These are phyloP conservation scores for Huntiella omanensis DNA, from an alignment of 2,329 filamentous ascomycete species.

Conservation along the genomic window DNA sequence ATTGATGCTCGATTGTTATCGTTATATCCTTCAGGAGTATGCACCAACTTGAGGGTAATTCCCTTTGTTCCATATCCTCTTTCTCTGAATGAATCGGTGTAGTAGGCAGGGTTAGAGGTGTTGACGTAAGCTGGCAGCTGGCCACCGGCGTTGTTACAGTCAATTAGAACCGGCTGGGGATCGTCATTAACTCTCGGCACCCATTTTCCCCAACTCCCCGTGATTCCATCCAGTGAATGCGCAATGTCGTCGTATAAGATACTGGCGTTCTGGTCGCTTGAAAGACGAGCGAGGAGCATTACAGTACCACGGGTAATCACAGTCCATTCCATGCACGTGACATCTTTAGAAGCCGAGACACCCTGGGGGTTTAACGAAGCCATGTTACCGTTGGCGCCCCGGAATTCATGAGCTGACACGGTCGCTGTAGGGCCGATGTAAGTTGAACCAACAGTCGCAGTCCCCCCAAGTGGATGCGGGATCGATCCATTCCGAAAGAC, in stretches of 20 bases:
- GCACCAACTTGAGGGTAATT: slow-evolving; percentile 9
- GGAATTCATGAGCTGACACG: neutral
- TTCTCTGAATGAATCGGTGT: slow-evolving; percentile 4
- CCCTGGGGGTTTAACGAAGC: too few relatives aligned
- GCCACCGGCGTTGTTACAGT: slow-evolving; percentile 10
- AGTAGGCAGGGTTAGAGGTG: slow-evolving; percentile 6
- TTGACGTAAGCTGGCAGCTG: slow-evolving; percentile 9
- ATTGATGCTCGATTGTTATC: neutral
- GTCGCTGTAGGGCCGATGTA: neutral
- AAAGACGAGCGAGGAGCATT: slow-evolving; percentile 8
- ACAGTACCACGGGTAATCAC: slow-evolving; percentile 10
- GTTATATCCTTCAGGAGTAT: neutral
- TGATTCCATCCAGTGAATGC: slow-evolving; percentile 9
- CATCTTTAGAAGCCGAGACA: neutral
- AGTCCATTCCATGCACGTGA: slow-evolving; percentile 10
- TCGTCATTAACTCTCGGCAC: slow-evolving; percentile 3
- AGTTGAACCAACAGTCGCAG: neutral
- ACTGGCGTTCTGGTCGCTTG: slow-evolving; percentile 5
- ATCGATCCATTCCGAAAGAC: neutral
- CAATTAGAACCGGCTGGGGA: slow-evolving; percentile 3
- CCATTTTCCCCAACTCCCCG: slow-evolving; percentile 9
- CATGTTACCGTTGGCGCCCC: too few relatives aligned
- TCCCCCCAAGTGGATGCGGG: neutral
- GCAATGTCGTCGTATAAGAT: slow-evolving; percentile 11
- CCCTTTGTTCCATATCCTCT: slow-evolving; percentile 5